phyloP scores from a whole-genome alignment of 2,329 filamentous ascomycete species.

The Coniochaeta prunicola region DNA sequence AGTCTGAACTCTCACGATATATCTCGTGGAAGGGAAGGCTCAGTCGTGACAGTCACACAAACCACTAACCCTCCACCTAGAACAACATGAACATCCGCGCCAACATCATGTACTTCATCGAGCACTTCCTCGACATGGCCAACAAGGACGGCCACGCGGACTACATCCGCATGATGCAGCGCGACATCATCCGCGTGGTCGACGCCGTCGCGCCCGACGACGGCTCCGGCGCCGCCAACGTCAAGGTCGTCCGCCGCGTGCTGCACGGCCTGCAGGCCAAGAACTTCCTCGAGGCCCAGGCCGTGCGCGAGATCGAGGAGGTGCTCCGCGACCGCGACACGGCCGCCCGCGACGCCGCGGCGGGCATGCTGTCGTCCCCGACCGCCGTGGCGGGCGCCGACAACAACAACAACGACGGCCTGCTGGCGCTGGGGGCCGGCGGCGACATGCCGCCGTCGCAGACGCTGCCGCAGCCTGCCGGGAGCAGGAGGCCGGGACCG shows the following conservation, averaged over 20 bases:
- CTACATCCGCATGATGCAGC: constrained; percentile 90
- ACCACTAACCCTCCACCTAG: constrained; percentile 27
- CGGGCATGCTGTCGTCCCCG: constrained; percentile 38
- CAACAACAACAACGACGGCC: constrained; percentile 11
- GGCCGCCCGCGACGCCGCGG: constrained; percentile 47
- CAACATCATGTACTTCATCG: constrained; percentile 99
- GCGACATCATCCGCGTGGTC: constrained; percentile 85
- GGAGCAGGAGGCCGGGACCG: constrained; percentile 15
- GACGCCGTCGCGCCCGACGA: constrained; percentile 86
- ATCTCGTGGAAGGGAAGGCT: too few species aligned
- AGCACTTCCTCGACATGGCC: constrained; percentile 85
- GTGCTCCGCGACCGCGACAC: constrained; percentile 74
- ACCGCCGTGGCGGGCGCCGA: neutral
- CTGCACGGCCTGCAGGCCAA: constrained; percentile 64
- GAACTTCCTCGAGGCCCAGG: constrained; percentile 64
- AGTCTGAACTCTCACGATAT: too few species aligned
- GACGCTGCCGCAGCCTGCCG: constrained; percentile 27
- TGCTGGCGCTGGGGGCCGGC: constrained; percentile 31
- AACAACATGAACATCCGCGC: constrained; percentile 95
- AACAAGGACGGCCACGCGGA: constrained; percentile 67
- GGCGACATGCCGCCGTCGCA: constrained; percentile 33
- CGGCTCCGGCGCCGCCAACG: constrained; percentile 83
- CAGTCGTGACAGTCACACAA: neutral
- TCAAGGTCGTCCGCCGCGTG: constrained; percentile 78
- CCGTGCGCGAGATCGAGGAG: constrained; percentile 73